Percentiles rank a stretch among this genome's conserved stretches.
Evolutionary conservation across 2,329 filamentous ascomycete species (phyloP).

Genomic region (Ophiosphaerella herpotricha): DNA sequence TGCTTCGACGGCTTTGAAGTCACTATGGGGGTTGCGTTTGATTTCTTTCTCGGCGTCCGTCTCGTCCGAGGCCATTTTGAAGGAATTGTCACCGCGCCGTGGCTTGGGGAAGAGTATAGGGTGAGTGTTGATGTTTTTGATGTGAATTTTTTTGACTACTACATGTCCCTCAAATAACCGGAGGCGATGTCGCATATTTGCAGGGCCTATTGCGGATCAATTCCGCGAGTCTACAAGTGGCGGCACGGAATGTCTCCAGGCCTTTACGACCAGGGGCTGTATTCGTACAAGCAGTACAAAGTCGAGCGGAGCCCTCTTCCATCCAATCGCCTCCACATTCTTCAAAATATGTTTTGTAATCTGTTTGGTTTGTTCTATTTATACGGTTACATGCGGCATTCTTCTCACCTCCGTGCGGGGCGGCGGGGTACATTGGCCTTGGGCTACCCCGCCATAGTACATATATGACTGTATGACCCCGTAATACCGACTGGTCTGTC

Average conservation of each 20-base stretch:
- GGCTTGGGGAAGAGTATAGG: background rate
- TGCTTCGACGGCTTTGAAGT: slow-evolving; percentile 75
- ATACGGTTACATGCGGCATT: too few relatives aligned
- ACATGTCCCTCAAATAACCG: background rate
- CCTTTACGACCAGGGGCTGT: slow-evolving; percentile 1
- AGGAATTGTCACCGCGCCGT: background rate
- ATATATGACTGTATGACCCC: too few relatives aligned
- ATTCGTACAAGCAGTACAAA: slow-evolving; percentile 5
- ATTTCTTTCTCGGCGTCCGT: slow-evolving; percentile 53
- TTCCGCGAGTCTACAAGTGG: slow-evolving; percentile 11
- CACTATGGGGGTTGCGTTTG: slow-evolving; percentile 70
- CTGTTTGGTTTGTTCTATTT: too few relatives aligned
- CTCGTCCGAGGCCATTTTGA: slow-evolving; percentile 36
- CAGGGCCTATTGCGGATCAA: slow-evolving; percentile 24
- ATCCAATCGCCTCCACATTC: too few relatives aligned
- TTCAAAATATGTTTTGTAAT: too few relatives aligned
- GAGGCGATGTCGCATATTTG: slow-evolving; percentile 1
- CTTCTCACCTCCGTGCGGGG: too few relatives aligned
- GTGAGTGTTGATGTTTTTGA: background rate
- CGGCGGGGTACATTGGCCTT: too few relatives aligned
- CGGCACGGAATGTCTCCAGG: slow-evolving; percentile 9
- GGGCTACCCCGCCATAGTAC: too few relatives aligned
- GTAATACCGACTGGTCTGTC: too few relatives aligned
- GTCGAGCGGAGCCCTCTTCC: too few relatives aligned
- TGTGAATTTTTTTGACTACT: slow-evolving; percentile 1